Conservation (phyloP, 2,329 filamentous ascomycete genomes). For the Claviceps quebecensis region DNA sequence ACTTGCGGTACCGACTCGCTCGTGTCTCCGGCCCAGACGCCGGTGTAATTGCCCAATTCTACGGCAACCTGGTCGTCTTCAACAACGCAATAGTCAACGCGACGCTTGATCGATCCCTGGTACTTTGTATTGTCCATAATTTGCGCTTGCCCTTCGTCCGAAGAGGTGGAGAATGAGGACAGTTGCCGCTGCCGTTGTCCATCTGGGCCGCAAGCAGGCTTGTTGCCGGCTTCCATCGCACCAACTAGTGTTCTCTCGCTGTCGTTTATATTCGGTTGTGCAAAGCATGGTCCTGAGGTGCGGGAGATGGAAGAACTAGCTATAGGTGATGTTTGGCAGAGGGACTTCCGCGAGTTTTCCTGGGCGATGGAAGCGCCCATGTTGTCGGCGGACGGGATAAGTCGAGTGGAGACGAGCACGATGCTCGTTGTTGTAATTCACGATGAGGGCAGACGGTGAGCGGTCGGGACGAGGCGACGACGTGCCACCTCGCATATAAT, state of each 20-base stretch:
- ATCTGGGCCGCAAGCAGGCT: background rate
- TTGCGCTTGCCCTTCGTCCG: background rate
- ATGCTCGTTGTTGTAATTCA: background rate
- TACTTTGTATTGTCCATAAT: background rate
- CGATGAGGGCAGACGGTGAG: background rate
- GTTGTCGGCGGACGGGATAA: background rate
- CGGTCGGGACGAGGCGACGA: too few species aligned
- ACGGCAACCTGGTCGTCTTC: slow-evolving; percentile 4
- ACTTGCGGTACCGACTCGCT: slow-evolving; percentile 5
- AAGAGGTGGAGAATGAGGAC: background rate
- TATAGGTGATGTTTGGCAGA: background rate
- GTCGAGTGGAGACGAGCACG: too few species aligned
- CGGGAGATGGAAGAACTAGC: background rate
- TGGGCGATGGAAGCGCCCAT: slow-evolving; percentile 1
- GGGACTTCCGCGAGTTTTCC: background rate
- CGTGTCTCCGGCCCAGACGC: slow-evolving; percentile 9
- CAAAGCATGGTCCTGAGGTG: background rate
- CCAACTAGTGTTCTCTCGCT: slow-evolving; percentile 5
- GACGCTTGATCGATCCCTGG: slow-evolving; percentile 5
- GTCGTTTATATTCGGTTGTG: slow-evolving; percentile 3
- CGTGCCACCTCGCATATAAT: too few species aligned
- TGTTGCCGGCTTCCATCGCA: background rate
- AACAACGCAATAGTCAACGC: slow-evolving; percentile 7
- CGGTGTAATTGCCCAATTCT: slow-evolving; percentile 11
- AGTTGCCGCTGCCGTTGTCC: background rate